A percentile compares a stretch with the other conserved stretches of the same genome.
Evolutionary conservation across 345 rosid species (phyloP).

Genomic region (Populus nigra): DNA sequence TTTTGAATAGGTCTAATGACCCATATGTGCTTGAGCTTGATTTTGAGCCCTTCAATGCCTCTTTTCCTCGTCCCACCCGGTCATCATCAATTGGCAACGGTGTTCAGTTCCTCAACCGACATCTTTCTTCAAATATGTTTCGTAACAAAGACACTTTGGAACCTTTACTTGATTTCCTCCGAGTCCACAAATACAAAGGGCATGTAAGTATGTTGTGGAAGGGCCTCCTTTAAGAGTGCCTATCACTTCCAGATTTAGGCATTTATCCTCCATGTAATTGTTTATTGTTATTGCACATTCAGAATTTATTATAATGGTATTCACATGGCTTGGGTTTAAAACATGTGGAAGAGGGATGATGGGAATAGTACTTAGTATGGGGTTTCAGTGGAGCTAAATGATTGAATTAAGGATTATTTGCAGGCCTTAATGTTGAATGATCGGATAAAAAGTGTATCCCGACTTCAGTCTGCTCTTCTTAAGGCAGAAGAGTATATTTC

Average conservation of each 20-base stretch:
- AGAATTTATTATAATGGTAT: background rate
- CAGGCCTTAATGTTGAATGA: slow-evolving; percentile 96
- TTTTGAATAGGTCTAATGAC: slow-evolving; percentile 15
- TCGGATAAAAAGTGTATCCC: slow-evolving; percentile 55
- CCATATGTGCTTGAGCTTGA: slow-evolving; percentile 84
- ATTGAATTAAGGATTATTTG: slow-evolving; percentile 15
- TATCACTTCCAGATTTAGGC: background rate
- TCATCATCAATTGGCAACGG: slow-evolving; percentile 98
- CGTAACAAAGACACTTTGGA: slow-evolving; percentile 86
- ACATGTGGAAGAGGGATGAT: background rate
- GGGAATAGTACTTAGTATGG: background rate
- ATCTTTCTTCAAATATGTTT: slow-evolving; percentile 92
- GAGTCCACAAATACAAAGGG: slow-evolving; percentile 80
- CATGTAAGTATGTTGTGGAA: slow-evolving; percentile 54
- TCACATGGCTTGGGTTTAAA: background rate
- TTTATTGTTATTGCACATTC: background rate
- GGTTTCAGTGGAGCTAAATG: slow-evolving; percentile 9
- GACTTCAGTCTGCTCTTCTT: slow-evolving; percentile 61
- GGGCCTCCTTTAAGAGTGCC: background rate
- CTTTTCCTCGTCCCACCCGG: slow-evolving; percentile 76
- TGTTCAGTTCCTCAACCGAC: slow-evolving; percentile 97
- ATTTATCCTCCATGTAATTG: slow-evolving; percentile 1
- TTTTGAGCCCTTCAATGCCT: slow-evolving; percentile 92
- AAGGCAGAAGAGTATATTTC: slow-evolving; percentile 91
- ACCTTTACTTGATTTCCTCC: slow-evolving; percentile 81